Conservation (phyloP, 768 basidiomycete species). For the Boletus vermiculosoides region DNA sequence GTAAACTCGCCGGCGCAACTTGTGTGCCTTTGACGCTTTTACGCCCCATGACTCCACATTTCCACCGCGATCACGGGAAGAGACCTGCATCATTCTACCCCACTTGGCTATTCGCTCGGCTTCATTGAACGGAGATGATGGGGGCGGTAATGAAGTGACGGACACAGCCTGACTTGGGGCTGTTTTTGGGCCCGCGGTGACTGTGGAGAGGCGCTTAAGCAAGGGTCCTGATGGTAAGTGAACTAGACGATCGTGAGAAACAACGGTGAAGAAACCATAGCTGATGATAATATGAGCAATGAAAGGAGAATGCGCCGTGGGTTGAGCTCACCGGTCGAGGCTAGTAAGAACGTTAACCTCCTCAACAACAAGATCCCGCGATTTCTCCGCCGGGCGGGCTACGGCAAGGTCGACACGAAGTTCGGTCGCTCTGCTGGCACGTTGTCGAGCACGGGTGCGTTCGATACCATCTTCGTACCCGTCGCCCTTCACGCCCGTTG, state of each 20-base stretch:
- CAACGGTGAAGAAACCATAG: conserved; percentile 86
- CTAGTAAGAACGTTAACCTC: conserved; percentile 71
- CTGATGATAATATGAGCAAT: conserved; percentile 40
- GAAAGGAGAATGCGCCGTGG: not conserved
- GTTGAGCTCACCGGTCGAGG: conserved; percentile 76
- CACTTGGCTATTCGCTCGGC: conserved; percentile 81
- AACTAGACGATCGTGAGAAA: conserved; percentile 83
- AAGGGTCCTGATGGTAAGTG: conserved; percentile 63
- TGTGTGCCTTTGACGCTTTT: conserved; percentile 60
- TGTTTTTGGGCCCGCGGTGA: conserved; percentile 45
- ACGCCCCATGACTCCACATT: conserved; percentile 76
- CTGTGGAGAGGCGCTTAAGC: conserved; percentile 52
- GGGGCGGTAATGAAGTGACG: conserved; percentile 48
- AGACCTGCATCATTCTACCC: conserved; percentile 83
- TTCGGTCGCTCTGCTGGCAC: conserved; percentile 56
- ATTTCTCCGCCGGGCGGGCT: conserved; percentile 58
- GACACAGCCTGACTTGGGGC: conserved; percentile 47
- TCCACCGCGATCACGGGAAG: conserved; percentile 67
- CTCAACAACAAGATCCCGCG: conserved; percentile 62
- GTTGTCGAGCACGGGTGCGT: conserved; percentile 77
- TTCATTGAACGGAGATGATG: conserved; percentile 57
- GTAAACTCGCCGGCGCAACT: conserved; percentile 74
- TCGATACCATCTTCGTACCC: conserved; percentile 94
- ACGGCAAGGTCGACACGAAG: conserved; percentile 54
- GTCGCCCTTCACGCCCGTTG: conserved; percentile 89